Base-by-base conservation (phyloP, 495 filamentous ascomycete genomes). In the Aspergillus bridgeri region DNA sequence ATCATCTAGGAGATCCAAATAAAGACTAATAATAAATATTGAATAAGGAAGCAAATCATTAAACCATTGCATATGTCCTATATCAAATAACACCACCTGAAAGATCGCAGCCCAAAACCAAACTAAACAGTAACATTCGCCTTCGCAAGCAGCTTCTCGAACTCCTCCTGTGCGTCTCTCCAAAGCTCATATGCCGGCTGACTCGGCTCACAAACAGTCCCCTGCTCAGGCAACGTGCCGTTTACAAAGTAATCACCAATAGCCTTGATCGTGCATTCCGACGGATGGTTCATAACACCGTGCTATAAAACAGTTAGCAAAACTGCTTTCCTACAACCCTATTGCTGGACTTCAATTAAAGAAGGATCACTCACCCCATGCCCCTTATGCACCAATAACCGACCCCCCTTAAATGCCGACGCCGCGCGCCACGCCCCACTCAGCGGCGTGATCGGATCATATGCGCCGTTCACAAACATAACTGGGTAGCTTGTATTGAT, bases 331-430 rank as follows among this genome's bases (percentile, higher is more conserved):
- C n/a, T n/a, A n/a, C n/a, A n/a, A n/a, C n/a, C n/a, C n/a, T n/a
- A n/a, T n/a, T n/a, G n/a, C n/a, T n/a, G n/a, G n/a, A n/a, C n/a
- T n/a, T n/a, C n/a, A n/a, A n/a, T n/a, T n/a, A 46, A 46, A 46
- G 44, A 46, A 50, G 23, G 48, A 50, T 1, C 0, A 50, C 48
- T 51, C 33, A 51, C 48, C 18, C 48, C 48, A 33, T 51, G 48
- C 8, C 48, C 48, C 48, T 51, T 33, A 51, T 51, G 48, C 6
- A 51, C 48, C 48, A 51, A 24, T 11, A 51, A 19, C 25, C 48
- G 21, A 33, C 48, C 18, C 5, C 18, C n/a, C 25, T 51, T 33
- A 9, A 51, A 51, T 24, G 20, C 48, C 11, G 48, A 21, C 48
- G 48, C 22, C 9, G 25, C 48, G 0, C 25, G 7, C 21, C 8